These are phyloP conservation scores for Pseudonitzschia delicatissima DNA, from an alignment of 108 stramenopile genomes.

Conservation along the genomic window DNA sequence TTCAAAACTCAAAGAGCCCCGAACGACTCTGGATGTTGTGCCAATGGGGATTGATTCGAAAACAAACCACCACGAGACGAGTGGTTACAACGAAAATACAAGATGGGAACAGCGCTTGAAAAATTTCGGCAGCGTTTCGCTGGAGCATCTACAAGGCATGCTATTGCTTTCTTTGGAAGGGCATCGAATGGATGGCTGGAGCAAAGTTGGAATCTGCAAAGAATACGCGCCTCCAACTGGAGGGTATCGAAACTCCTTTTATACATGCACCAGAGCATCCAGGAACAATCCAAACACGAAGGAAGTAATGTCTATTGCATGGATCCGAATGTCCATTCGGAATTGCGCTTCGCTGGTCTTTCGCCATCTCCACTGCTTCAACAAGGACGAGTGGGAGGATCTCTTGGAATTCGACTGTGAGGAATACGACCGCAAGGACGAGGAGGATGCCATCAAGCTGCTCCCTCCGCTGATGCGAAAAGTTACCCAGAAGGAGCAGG, in stretches of 20 bases:
- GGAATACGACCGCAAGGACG: neutral
- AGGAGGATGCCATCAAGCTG: neutral
- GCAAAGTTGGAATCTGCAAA: too few relatives aligned
- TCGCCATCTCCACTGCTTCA: neutral
- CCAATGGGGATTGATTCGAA: slow-evolving; percentile 5
- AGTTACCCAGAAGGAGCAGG: neutral
- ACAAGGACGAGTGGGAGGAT: neutral
- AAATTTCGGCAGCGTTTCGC: too few relatives aligned
- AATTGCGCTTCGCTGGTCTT: neutral
- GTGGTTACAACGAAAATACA: neutral
- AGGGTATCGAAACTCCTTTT: too few relatives aligned
- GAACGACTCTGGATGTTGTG: neutral
- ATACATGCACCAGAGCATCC: too few relatives aligned
- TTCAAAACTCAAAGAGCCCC: neutral
- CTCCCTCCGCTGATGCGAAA: neutral
- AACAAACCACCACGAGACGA: neutral
- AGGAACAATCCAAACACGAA: too few relatives aligned
- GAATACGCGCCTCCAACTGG: too few relatives aligned
- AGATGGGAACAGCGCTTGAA: too few relatives aligned
- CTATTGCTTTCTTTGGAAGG: too few relatives aligned
- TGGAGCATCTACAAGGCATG: too few relatives aligned
- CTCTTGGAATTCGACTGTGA: neutral
- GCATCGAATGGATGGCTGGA: too few relatives aligned
- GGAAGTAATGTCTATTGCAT: neutral
- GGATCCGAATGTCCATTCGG: neutral